These are phyloP conservation scores for Physaria fendleri DNA, from an alignment of 345 rosid species.

Conservation along the genomic window DNA sequence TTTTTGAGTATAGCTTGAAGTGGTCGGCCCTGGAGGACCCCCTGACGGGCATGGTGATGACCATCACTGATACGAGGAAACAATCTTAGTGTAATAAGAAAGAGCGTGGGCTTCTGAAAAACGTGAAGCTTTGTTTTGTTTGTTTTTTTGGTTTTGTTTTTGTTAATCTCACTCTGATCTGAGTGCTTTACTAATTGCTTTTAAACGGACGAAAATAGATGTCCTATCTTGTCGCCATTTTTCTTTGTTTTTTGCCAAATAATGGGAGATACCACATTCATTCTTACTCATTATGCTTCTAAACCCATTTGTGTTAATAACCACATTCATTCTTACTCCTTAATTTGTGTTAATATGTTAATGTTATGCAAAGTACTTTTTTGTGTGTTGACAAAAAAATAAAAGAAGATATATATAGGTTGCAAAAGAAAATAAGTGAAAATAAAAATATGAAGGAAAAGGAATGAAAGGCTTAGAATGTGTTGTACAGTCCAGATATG, in stretches of 20 bases:
- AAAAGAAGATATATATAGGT: too few relatives aligned
- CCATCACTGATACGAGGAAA: slow-evolving; percentile 21
- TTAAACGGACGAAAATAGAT: neutral
- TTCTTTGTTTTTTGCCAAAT: neutral
- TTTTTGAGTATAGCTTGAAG: slow-evolving; percentile 44
- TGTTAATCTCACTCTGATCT: neutral
- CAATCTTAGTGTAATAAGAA: neutral
- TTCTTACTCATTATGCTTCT: neutral
- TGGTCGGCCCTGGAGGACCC: slow-evolving; percentile 76
- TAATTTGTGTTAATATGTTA: neutral
- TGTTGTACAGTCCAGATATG: neutral
- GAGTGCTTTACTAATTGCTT: neutral
- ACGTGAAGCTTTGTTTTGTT: neutral
- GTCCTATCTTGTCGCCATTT: neutral
- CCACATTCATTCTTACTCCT: neutral
- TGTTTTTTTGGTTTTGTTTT: neutral
- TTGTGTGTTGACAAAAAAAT: too few relatives aligned
- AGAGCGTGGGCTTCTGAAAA: neutral
- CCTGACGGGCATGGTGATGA: slow-evolving; percentile 62
- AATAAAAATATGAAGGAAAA: too few relatives aligned
- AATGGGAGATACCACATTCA: neutral
- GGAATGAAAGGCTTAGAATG: neutral
- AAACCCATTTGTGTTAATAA: neutral
- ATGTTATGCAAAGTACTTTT: too few relatives aligned
- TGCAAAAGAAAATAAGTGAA: too few relatives aligned